Evolutionary conservation across 2,329 filamentous ascomycete species (phyloP), one percentile per base, ranked within the genome.

Genomic region (Penicillium sp.): DNA sequence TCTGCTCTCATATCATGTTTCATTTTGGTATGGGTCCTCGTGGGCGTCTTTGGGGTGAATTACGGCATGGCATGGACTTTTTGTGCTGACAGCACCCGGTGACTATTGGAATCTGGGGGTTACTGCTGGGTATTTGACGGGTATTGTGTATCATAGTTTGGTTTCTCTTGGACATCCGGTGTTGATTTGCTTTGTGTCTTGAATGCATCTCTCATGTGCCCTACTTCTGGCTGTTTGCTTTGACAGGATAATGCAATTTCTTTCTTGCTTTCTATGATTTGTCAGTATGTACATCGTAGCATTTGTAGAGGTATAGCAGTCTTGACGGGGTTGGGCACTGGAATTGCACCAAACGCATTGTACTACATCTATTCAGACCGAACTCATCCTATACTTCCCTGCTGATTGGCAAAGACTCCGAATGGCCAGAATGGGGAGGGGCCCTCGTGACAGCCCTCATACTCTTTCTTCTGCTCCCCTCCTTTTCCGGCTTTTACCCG

Each of bases 371-470:
- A 22, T 22, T 22, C 18, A 9, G 18, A 22, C 9, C 18, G 5
- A 5, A 9, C 5, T 22, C 18, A 9, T 5, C n/a, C n/a, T n/a
- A n/a, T 23, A 11, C 22, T 23, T 23, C 22, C 22, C 22, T n/a
- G n/a, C n/a, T n/a, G n/a, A 14, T 34, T 34, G n/a, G n/a, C 20
- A 34, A 34, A 26, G 18, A 20, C 18, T 23, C 32, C n/a, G n/a
- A n/a, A n/a, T 26, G 26, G 25, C 6, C 25, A 32, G 32, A 35
- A 27, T 15, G 25, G 32, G 14, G 37, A 45, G 35, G 30, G 35
- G 36, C 13, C 30, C 47, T 41, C 45, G 48, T 51, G 48, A 51
- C 47, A 46, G 33, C 23, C 35, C 26, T 35, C 32, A 33, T 27
- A 37, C 36, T 32, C 29, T 31, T 37, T 37, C 27, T 44, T 41